phyloP scores from a whole-genome alignment of 331 rosid species.

The Ulmus americana region DNA sequence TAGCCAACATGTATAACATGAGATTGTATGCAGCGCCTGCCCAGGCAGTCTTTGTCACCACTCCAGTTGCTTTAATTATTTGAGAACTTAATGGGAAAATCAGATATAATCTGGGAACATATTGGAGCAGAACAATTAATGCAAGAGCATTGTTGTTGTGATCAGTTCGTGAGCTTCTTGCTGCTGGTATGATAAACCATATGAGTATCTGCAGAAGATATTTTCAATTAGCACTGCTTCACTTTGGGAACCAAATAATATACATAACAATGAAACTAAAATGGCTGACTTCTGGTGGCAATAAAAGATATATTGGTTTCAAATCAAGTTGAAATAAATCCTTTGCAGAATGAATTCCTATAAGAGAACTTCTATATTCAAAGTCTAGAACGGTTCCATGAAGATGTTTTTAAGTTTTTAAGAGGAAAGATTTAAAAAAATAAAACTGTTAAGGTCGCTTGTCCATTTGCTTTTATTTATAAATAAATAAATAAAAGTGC shows the following conservation, averaged over 20 bases:
- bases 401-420: no score
- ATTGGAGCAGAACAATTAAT: slow-evolving; percentile 86
- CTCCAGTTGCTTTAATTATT: slow-evolving; percentile 91
- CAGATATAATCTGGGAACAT: slow-evolving; percentile 88
- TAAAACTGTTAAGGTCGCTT: no score
- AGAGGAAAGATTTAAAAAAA: slow-evolving; percentile 35
- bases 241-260: slow-evolving; percentile 8
- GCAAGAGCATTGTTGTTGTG: slow-evolving; percentile 93
- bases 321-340: no score
- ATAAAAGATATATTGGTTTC: no score
- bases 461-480: no score
- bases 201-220: slow-evolving; percentile 68
- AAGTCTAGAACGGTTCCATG: no score
- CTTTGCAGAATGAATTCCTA: no score
- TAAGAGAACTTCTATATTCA: no score
- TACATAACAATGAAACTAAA: neutral
- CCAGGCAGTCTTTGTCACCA: slow-evolving; percentile 97
- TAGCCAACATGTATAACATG: slow-evolving; percentile 88
- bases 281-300: neutral
- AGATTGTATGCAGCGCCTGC: slow-evolving; percentile 99
- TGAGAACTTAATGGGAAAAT: slow-evolving; percentile 86
- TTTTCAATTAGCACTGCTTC: slow-evolving; percentile 23
- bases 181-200: slow-evolving; percentile 91
- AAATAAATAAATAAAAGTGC: no score
- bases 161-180: slow-evolving; percentile 56